Evolutionary conservation across 1,284 basidiomycete species (phyloP).

Genomic region (Lentinus polychrous): DNA sequence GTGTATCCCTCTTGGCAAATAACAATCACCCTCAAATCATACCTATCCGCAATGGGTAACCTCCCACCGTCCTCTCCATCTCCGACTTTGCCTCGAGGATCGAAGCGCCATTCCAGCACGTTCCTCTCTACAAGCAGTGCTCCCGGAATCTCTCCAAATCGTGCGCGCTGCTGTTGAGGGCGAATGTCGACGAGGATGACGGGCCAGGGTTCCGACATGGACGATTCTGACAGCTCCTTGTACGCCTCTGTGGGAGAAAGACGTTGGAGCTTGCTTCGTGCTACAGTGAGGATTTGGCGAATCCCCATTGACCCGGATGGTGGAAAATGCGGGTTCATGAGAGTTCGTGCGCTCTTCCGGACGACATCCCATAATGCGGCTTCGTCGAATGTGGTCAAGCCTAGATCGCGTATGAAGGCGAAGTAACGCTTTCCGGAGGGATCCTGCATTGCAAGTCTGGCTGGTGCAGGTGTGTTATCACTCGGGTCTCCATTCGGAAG

Average conservation of each 20-base stretch:
- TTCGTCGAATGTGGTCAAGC: conserved; percentile 47
- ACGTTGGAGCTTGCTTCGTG: conserved; percentile 56
- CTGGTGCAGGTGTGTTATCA: conserved; percentile 21
- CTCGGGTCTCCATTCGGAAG: background rate
- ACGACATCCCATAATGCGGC: conserved; percentile 60
- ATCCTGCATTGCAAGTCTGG: conserved; percentile 27
- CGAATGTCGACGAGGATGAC: conserved; percentile 73
- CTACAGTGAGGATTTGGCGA: conserved; percentile 44
- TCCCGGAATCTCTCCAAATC: conserved; percentile 52
- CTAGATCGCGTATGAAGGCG: conserved; percentile 39
- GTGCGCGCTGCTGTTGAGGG: conserved; percentile 45
- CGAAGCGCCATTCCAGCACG: conserved; percentile 68
- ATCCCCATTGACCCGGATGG: conserved; percentile 58
- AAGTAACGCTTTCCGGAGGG: conserved; percentile 25
- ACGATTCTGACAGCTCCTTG: conserved; percentile 46
- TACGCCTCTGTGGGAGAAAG: conserved; percentile 54
- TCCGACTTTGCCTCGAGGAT: conserved; percentile 42
- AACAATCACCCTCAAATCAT: conserved; percentile 63
- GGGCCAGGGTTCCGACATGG: conserved; percentile 38
- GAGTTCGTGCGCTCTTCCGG: conserved; percentile 46
- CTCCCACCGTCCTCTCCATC: conserved; percentile 25
- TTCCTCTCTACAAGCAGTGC: conserved; percentile 64
- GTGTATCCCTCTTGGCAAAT: conserved; percentile 67
- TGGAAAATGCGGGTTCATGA: conserved; percentile 52
- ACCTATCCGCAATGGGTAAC: conserved; percentile 58